Percentiles rank a stretch among this genome's conserved stretches.
These are phyloP conservation scores for Diplodia mutila DNA, from an alignment of 2,329 filamentous ascomycete species.

Conservation along the genomic window DNA sequence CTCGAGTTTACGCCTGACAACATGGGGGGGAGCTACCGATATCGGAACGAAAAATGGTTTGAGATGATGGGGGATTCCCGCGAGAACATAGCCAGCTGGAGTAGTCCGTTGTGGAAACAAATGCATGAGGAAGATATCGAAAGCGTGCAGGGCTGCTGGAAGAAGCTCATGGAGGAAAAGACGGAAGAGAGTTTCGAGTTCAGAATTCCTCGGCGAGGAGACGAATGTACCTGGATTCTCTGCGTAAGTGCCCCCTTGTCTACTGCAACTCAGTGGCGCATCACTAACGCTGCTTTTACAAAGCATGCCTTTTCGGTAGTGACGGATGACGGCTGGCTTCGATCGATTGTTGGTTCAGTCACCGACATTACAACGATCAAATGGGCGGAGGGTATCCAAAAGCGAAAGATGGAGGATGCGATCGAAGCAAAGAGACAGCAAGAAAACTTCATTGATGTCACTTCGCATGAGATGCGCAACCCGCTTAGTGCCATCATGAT, in stretches of 20 bases:
- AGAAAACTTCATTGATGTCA: conserved; percentile 44
- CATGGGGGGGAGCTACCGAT: conserved; percentile 25
- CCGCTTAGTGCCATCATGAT: conserved; percentile 26
- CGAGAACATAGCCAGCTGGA: conserved; percentile 11
- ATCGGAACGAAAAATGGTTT: conserved; percentile 28
- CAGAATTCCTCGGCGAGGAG: conserved; percentile 4
- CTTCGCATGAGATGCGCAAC: conserved; percentile 43
- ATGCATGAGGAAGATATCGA: conserved; percentile 19
- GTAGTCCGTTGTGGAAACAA: conserved; percentile 19
- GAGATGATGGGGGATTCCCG: conserved; percentile 23
- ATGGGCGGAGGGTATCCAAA: conserved; percentile 32
- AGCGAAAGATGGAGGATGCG: conserved; percentile 32
- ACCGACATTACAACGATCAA: conserved; percentile 41
- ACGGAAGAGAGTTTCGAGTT: conserved; percentile 23
- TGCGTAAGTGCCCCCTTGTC: neutral
- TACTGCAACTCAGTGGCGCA: neutral
- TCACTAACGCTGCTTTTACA: neutral
- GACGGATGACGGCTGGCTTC: conserved; percentile 33
- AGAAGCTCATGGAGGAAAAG: conserved; percentile 21
- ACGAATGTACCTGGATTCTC: conserved; percentile 18
- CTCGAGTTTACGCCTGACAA: conserved; percentile 23
- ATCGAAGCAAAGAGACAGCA: conserved; percentile 40
- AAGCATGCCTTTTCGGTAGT: conserved; percentile 32
- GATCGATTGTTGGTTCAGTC: conserved; percentile 38
- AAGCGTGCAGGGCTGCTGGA: neutral